Evolutionary conservation across 2,329 filamentous ascomycete genomes (phyloP).

Genomic region (Talaromyces sp.): DNA sequence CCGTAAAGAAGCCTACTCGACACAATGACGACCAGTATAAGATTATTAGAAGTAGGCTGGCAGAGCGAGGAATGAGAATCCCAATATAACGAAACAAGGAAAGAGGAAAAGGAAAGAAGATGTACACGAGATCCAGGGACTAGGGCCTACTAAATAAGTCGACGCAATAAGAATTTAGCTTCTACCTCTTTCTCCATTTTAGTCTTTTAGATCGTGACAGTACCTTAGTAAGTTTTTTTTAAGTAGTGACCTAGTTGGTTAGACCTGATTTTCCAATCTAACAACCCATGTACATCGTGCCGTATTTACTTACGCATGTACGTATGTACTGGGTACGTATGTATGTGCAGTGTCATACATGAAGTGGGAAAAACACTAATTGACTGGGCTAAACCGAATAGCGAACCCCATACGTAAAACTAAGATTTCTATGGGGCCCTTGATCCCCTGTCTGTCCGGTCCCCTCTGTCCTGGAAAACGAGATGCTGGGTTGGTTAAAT

Average conservation of each 20-base stretch:
- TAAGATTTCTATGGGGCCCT: constrained; percentile 7
- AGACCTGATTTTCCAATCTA: not conserved
- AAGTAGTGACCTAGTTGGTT: constrained; percentile 10
- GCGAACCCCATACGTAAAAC: not conserved
- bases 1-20: constrained; percentile 1
- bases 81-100: constrained; percentile 7
- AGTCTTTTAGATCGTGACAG: constrained; percentile 10
- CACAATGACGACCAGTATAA: not conserved
- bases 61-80: constrained; percentile 2
- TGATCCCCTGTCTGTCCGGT: not conserved
- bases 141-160: constrained; percentile 9
- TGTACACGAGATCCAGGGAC: constrained; percentile 9
- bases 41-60: not conserved
- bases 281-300: not conserved
- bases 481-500: not conserved
- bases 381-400: not conserved
- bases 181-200: not conserved
- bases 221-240: not conserved
- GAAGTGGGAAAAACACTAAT: not conserved
- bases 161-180: constrained; percentile 10
- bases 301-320: constrained; percentile 3
- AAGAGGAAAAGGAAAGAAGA: not conserved
- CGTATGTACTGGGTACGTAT: constrained; percentile 5
- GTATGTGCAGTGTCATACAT: not conserved
- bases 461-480: not conserved